phyloP scores from a whole-genome alignment of 371 early-diverging fungal genomes.

The Haplosporangium sp. region DNA sequence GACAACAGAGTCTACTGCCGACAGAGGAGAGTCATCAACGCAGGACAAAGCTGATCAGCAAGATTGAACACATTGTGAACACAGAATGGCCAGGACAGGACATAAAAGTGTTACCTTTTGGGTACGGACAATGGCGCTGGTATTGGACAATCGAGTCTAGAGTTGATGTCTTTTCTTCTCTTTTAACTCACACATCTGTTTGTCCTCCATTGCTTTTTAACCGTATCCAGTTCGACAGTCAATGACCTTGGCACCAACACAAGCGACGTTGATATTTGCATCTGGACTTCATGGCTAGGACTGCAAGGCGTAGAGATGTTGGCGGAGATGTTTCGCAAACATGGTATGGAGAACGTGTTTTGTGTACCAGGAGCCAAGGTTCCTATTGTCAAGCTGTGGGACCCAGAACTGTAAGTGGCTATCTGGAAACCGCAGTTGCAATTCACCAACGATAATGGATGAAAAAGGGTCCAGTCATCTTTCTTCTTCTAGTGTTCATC shows the following conservation, averaged over 20 bases:
- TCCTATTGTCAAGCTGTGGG: constrained; percentile 72
- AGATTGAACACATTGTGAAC: constrained; percentile 42
- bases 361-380: constrained; percentile 72
- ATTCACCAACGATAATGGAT: too few relatives aligned
- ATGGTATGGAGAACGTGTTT: constrained; percentile 65
- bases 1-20: constrained; percentile 35
- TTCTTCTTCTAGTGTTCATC: background rate
- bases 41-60: constrained; percentile 33
- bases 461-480: too few relatives aligned
- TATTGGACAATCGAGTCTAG: too few relatives aligned
- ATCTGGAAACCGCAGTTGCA: background rate
- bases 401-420: constrained; percentile 68
- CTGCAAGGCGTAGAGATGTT: constrained; percentile 60
- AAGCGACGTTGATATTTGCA: constrained; percentile 73
- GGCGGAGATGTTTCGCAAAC: constrained; percentile 58
- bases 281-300: constrained; percentile 64
- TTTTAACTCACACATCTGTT: background rate
- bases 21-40: constrained; percentile 51
- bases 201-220: background rate
- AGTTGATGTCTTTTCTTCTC: background rate
- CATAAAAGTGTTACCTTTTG: constrained; percentile 53
- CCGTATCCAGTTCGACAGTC: constrained; percentile 61
- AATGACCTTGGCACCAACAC: constrained; percentile 65
- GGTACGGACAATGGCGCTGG: too few relatives aligned
- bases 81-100: constrained; percentile 52